Evolutionary conservation across 352 stramenopile species (phyloP).

Genomic region (Blastocystis sp.): DNA sequence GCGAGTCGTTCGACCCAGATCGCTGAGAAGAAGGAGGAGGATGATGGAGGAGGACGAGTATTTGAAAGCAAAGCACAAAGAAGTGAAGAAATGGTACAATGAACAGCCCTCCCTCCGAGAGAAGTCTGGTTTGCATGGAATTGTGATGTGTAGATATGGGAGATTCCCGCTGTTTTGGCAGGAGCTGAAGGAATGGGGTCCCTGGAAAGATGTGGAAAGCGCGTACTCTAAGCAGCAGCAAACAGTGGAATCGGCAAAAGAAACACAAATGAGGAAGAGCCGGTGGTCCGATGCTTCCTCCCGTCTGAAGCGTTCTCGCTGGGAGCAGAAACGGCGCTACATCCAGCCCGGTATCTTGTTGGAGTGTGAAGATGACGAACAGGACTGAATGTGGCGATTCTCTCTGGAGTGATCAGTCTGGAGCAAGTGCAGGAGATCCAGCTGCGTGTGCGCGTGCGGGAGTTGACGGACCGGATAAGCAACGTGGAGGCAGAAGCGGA

Average conservation of each 20-base stretch:
- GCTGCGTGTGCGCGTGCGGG: slow-evolving; percentile 44
- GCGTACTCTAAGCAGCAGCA: slow-evolving; percentile 78
- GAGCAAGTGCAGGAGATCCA: slow-evolving; percentile 68
- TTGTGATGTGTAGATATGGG: slow-evolving; percentile 75
- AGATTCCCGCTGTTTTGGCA: slow-evolving; percentile 83
- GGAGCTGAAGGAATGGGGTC: slow-evolving; percentile 80
- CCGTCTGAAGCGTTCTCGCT: slow-evolving; percentile 70
- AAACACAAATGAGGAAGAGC: slow-evolving; percentile 50
- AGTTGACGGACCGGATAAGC: slow-evolving; percentile 34
- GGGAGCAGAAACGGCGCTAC: slow-evolving; percentile 70
- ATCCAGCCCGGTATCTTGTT: slow-evolving; percentile 68
- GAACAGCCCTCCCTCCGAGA: slow-evolving; percentile 75
- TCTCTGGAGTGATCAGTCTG: slow-evolving; percentile 39
- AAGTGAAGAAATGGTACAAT: slow-evolving; percentile 83
- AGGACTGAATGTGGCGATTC: slow-evolving; percentile 45
- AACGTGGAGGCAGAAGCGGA: slow-evolving; percentile 67
- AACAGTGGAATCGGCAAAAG: not conserved
- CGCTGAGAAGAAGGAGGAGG: slow-evolving; percentile 75
- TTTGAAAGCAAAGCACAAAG: slow-evolving; percentile 82
- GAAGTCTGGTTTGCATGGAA: slow-evolving; percentile 4
- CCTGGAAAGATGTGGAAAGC: slow-evolving; percentile 81
- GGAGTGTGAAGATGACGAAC: not conserved
- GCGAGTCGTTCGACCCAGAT: slow-evolving; percentile 70
- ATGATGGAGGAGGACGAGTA: slow-evolving; percentile 81
- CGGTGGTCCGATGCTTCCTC: slow-evolving; percentile 78